Evolutionary conservation across 495 filamentous ascomycete species (phyloP).

Genomic region (Friedmanniomyces simplex): DNA sequence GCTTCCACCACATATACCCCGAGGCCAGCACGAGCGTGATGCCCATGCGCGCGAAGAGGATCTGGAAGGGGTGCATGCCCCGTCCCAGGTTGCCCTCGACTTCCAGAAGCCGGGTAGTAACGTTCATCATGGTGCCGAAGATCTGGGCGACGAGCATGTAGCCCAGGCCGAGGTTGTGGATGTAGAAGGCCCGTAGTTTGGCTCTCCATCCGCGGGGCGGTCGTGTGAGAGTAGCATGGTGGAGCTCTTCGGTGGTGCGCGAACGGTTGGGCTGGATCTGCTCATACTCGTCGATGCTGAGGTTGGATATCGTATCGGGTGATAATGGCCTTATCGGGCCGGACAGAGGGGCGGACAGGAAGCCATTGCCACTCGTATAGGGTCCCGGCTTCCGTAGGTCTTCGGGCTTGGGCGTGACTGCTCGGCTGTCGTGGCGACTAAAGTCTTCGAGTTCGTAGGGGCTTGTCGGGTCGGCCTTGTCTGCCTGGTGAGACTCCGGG

Average conservation of each 20-base stretch:
- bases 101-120: conserved; percentile 69
- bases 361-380: conserved; percentile 4
- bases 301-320: conserved; percentile 29
- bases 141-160: conserved; percentile 68
- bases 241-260: not conserved
- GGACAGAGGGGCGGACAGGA: conserved; percentile 20
- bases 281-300: conserved; percentile 30
- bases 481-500: conserved; percentile 2
- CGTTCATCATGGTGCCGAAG: conserved; percentile 83
- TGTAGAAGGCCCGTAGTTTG: conserved; percentile 24
- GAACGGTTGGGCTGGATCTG: conserved; percentile 9
- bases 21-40: conserved; percentile 59
- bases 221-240: not conserved
- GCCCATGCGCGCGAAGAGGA: conserved; percentile 76
- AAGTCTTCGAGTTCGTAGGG: not conserved
- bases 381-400: not conserved
- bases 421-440: not conserved
- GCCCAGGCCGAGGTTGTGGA: conserved; percentile 60
- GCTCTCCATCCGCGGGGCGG: conserved; percentile 19
- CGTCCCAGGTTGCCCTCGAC: conserved; percentile 52
- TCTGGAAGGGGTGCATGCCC: conserved; percentile 76
- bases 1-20: conserved; percentile 64
- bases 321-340: conserved; percentile 26
- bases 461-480: conserved; percentile 2
- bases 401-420: not conserved